A percentile compares a stretch with the other conserved stretches of the same genome.
Conservation (phyloP, 169 alveolate species). For the Cyclospora cayetanensis region DNA sequence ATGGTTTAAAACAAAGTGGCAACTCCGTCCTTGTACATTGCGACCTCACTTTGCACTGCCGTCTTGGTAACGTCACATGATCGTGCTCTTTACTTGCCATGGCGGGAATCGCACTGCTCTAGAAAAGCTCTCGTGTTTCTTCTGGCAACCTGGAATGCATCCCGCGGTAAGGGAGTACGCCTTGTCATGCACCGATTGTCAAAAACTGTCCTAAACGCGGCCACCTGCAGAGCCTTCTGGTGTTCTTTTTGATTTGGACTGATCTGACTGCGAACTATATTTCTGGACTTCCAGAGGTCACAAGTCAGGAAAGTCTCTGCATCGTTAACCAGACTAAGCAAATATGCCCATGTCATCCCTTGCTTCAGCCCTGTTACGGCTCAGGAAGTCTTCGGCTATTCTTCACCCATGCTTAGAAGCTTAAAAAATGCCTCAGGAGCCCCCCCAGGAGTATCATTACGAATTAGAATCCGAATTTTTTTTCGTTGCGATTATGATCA, state of each 20-base stretch:
- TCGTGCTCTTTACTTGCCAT: background rate
- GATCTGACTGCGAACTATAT: background rate
- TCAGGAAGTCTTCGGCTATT: background rate
- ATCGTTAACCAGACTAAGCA: background rate
- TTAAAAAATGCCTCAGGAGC: too few species aligned
- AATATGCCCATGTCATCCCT: background rate
- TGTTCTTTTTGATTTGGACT: background rate
- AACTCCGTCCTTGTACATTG: too few species aligned
- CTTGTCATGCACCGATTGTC: background rate
- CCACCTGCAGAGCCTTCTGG: background rate
- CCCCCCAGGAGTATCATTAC: too few species aligned
- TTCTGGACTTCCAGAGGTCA: background rate
- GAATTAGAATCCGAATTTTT: too few species aligned
- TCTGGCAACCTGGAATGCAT: background rate
- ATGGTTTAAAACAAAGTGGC: background rate
- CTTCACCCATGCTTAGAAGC: background rate
- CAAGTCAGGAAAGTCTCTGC: background rate
- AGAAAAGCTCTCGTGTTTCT: background rate
- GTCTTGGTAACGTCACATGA: background rate
- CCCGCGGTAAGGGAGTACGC: background rate
- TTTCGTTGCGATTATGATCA: too few species aligned
- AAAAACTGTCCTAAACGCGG: background rate
- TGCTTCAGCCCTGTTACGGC: slow-evolving; percentile 48
- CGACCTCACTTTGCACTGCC: background rate
- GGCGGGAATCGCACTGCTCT: background rate